A percentile compares a stretch with the other conserved stretches of the same genome.
phyloP scores from a whole-genome alignment of 495 filamentous ascomycete genomes.

The Penicillium atrosanguineum region DNA sequence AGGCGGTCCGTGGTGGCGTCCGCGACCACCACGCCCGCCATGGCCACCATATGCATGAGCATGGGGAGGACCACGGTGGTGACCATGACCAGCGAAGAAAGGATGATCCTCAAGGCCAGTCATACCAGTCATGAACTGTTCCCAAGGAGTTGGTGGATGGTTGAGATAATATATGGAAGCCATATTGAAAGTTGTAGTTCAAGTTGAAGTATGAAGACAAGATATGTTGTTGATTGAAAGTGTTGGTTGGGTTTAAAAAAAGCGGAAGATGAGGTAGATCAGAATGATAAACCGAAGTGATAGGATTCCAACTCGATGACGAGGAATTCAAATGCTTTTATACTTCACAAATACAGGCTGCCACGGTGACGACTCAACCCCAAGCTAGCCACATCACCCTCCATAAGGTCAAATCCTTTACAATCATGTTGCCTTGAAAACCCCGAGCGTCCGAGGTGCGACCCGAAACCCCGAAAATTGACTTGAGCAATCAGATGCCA shows the following conservation, averaged over 20 bases:
- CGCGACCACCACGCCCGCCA: not conserved
- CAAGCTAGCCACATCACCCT: not conserved
- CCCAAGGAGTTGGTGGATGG: conserved; percentile 33
- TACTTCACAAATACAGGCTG: conserved; percentile 10
- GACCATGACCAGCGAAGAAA: conserved; percentile 32
- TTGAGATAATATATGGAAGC: conserved; percentile 39
- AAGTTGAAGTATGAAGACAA: not conserved
- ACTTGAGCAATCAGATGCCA: not conserved
- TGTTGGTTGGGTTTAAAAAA: not conserved
- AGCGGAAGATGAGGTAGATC: not conserved
- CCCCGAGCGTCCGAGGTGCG: not conserved
- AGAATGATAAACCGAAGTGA: not conserved
- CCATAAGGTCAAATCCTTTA: conserved; percentile 5
- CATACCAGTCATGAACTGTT: conserved; percentile 23
- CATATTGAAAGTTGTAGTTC: conserved; percentile 16
- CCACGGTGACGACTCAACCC: conserved; percentile 7
- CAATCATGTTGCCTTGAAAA: conserved; percentile 14
- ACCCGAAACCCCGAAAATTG: not conserved
- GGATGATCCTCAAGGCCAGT: conserved; percentile 36
- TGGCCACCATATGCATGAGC: not conserved
- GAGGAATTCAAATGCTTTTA: conserved; percentile 5
- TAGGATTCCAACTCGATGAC: conserved; percentile 1
- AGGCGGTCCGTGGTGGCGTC: conserved; percentile 7
- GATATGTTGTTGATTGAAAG: not conserved
- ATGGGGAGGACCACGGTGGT: conserved; percentile 8